A percentile compares a stretch with the other conserved stretches of the same genome.
These are phyloP conservation scores for Dovyalis caffra DNA, from an alignment of 345 rosid genomes.

Conservation along the genomic window DNA sequence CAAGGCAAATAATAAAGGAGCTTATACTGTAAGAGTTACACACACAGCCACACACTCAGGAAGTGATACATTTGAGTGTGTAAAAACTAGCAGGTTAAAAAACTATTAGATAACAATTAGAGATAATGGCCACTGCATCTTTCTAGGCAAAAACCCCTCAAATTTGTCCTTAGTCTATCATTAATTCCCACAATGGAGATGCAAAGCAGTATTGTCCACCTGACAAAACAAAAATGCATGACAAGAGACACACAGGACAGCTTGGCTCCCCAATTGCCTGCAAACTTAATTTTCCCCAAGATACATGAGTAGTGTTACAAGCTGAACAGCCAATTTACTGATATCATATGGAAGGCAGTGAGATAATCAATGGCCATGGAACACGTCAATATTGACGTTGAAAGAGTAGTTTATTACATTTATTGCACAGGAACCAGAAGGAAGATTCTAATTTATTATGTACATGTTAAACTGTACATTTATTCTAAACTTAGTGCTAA, in stretches of 20 bases:
- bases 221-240: background rate
- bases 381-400: background rate
- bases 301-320: background rate
- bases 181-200: background rate
- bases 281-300: background rate
- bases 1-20: background rate
- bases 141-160: background rate
- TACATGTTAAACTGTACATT: background rate
- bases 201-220: background rate
- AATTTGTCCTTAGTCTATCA: background rate
- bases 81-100: too few relatives aligned
- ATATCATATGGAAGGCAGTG: background rate
- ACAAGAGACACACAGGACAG: background rate
- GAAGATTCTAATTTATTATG: background rate
- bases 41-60: too few relatives aligned
- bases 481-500: background rate
- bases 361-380: background rate
- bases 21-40: too few relatives aligned
- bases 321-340: background rate
- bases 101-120: background rate
- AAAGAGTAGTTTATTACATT: background rate
- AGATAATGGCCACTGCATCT: background rate
- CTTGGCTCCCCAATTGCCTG: background rate
- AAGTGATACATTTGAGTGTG: too few relatives aligned
- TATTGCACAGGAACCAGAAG: background rate